Base-by-base conservation (phyloP, 2,329 filamentous ascomycete species). In the Ambrosiella beaveri region DNA sequence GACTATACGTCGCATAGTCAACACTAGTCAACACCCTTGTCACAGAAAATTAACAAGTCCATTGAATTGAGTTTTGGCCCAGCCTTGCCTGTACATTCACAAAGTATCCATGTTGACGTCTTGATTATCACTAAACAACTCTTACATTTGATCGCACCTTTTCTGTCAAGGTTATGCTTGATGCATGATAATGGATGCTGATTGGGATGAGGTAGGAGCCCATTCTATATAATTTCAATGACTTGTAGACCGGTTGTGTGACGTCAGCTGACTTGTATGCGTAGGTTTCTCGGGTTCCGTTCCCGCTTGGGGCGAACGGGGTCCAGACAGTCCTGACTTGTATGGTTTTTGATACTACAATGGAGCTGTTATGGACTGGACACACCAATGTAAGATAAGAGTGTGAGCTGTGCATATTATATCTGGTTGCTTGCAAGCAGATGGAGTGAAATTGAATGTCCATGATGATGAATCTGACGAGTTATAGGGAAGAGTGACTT, bases 341-440 rank as follows among this genome's bases (percentile, higher is more conserved):
- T 2, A 79, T 96, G 69, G 85, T 86, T 53, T 98, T 98, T 70
- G 93, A 98, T 69, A 85, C 85, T 59, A 77, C 78, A 44, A 86
- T 95, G 69, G 93, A 98, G 69, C 77, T 98, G 40, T 72, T 98
- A 57, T 98, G 94, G 93, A 82, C 84, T 2, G 94, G 90, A 52
- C 95, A 93, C 69, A 45, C 52, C 1, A 58, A 61, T 56, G 59
- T 57, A 54, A 35, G 59, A 11, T 15, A 8, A 47, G n/a, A 41
- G 12, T 11, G 53, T 9, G 12, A 27, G 27, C 27, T 27, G 27
- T 27, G 3, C 27, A 27, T 27, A 27, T 27, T 27, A 5, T 27
- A 27, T 27, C 27, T 27, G 27, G 27, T 27, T 27, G 2, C 27
- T 27, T 27, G 27, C 27, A 27, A 27, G 27, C 27, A 27, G 27